Evolutionary conservation across 208 protist species (phyloP).

Genomic region (Leptomonas pyrrhocoris): DNA sequence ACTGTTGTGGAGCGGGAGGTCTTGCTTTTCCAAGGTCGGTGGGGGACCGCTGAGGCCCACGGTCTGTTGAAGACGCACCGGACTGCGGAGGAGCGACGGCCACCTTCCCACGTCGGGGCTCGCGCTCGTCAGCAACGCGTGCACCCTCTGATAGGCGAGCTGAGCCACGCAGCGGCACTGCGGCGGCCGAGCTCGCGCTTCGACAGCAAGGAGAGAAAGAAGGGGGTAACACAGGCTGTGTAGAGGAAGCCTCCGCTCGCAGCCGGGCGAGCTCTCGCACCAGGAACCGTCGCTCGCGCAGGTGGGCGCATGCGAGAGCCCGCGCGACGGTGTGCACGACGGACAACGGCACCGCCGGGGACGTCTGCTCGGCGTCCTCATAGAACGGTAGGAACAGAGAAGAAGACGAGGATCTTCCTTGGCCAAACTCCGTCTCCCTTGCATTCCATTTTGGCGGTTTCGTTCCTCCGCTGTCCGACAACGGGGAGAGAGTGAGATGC

Average conservation of each 20-base stretch:
- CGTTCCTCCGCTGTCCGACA: not conserved
- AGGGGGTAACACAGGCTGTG: not conserved
- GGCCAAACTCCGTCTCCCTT: no score
- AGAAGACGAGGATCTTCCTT: no score
- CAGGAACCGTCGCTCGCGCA: not conserved
- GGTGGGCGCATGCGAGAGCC: not conserved
- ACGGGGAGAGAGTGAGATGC: not conserved
- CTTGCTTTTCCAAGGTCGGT: not conserved
- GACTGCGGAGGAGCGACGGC: no score
- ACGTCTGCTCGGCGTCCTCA: not conserved
- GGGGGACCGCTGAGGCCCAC: not conserved
- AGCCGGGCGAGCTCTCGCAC: slow-evolving; percentile 11
- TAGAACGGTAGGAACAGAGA: not conserved
- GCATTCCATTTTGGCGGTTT: no score
- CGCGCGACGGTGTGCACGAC: not conserved
- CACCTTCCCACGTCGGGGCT: no score
- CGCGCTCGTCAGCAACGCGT: no score
- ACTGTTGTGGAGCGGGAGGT: not conserved
- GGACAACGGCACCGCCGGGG: slow-evolving; percentile 11
- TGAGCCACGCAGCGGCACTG: not conserved
- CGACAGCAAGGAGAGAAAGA: not conserved
- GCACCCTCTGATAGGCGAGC: no score
- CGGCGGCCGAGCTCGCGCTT: no score
- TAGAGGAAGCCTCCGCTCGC: not conserved
- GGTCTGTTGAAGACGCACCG: no score